Evolutionary conservation across 192 early-diverging fungal species (phyloP), one percentile per base, ranked within the genome.

Genomic region (Coemansia sp.): DNA sequence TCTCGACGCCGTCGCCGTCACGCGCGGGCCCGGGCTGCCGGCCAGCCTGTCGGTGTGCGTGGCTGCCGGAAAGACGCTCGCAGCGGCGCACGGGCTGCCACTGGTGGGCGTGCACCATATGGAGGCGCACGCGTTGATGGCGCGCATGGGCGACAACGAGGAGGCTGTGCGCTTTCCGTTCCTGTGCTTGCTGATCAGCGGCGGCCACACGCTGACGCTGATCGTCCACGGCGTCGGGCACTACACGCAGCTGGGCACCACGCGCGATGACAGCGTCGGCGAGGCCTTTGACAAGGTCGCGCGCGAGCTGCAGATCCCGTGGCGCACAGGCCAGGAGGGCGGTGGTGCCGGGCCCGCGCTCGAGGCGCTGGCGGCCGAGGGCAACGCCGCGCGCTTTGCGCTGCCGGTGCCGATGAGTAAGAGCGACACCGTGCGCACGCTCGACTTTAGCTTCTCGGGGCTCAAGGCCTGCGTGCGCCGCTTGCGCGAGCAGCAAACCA

Each of bases 51-150:
- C 78, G 10, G 87, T 86, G 2, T 81, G 88, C 24, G 46, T 90
- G 55, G 81, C 83, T 15, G 87, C 87, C 0, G 88, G 78, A 24
- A 88, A 88, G 46, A 80, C 83, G 15, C 53, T 90, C 39, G 88
- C 88, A 9, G 85, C 85, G 0, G 87, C 79, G 15, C 45, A 44
- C 51, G 59, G 67, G 25, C 81, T 81, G 58, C 87, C 88, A 11
- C 66, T 90, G 20, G 59, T 90, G 27, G 88, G 88, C 22, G 85
- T 88, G 33, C 88, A 90, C 58, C 88, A 90, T 53, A 90, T 88
- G 88, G 88, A 91, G 60, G 88, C 87, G 3, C 88, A 91, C 44
- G 87, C 88, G 7, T 61, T 89, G 33, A 87, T 86, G 40, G 86
- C 85, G 29, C 83, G 88, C 2, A 75, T 91, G 33, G 50, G 58